Conservation (phyloP, 1,284 basidiomycete species). For the Rugosomyces carneus region DNA sequence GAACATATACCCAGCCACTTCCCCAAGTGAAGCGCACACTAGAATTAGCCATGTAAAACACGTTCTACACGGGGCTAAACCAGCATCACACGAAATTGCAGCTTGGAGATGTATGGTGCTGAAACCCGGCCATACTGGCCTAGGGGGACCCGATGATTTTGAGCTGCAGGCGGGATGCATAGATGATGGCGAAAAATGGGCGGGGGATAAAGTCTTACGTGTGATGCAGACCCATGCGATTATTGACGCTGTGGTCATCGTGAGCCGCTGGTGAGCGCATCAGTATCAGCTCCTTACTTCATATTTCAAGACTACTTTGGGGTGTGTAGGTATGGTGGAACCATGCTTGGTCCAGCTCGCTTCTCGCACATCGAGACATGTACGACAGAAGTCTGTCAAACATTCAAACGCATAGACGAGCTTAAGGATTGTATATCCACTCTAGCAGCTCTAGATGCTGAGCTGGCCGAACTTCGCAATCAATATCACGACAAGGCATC, state of each 20-base stretch:
- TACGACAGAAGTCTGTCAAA: conserved; percentile 62
- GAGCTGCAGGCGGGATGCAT: conserved; percentile 52
- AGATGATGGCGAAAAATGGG: conserved; percentile 71
- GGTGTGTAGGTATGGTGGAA: conserved; percentile 67
- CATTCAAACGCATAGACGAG: conserved; percentile 61
- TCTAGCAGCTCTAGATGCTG: conserved; percentile 55
- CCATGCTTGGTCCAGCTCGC: conserved; percentile 55
- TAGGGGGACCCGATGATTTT: conserved; percentile 71
- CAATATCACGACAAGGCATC: conserved; percentile 22
- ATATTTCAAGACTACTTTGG: neutral
- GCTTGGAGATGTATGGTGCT: conserved; percentile 74
- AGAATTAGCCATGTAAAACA: conserved; percentile 44
- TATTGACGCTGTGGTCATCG: conserved; percentile 60
- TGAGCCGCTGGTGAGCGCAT: conserved; percentile 61
- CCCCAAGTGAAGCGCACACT: conserved; percentile 40
- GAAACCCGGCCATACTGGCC: conserved; percentile 58
- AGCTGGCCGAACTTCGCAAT: conserved; percentile 48
- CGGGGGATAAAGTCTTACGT: conserved; percentile 55
- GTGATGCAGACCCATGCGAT: conserved; percentile 66
- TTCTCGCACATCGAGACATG: conserved; percentile 77
- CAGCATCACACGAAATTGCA: conserved; percentile 63
- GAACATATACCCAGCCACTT: conserved; percentile 47
- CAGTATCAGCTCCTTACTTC: neutral
- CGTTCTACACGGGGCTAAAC: conserved; percentile 46
- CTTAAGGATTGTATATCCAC: conserved; percentile 52